phyloP scores from a whole-genome alignment of 1,139 yeast genomes.

The Yamadazyma pseudoaaseri region DNA sequence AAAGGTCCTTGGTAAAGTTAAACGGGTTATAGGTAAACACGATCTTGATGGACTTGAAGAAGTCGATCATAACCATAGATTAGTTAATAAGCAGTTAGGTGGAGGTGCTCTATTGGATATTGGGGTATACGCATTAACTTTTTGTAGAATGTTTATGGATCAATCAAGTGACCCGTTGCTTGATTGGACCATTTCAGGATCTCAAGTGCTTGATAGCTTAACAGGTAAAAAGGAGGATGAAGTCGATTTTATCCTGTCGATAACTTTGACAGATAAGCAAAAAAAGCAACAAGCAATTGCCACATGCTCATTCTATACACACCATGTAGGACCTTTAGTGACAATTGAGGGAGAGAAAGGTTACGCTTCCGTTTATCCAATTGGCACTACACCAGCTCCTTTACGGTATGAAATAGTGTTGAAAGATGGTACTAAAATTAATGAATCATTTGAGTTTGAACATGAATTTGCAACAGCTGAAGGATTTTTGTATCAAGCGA shows the following conservation, averaged over 20 bases:
- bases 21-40: slow-evolving; percentile 17
- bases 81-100: slow-evolving; percentile 48
- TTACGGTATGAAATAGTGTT: slow-evolving; percentile 20
- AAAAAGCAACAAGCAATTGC: slow-evolving; percentile 22
- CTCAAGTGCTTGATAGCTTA: slow-evolving; percentile 17
- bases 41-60: slow-evolving; percentile 24
- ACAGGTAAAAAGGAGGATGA: slow-evolving; percentile 12
- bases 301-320: slow-evolving; percentile 19
- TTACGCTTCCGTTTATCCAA: slow-evolving; percentile 3
- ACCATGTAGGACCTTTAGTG: slow-evolving; percentile 17
- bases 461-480: slow-evolving; percentile 13
- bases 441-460: slow-evolving; percentile 25
- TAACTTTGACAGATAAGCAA: slow-evolving; percentile 18
- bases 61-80: slow-evolving; percentile 22
- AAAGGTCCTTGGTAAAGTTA: slow-evolving; percentile 41
- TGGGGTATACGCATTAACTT: slow-evolving; percentile 57
- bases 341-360: slow-evolving; percentile 25
- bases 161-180: slow-evolving; percentile 11
- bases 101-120: slow-evolving; percentile 63
- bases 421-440: slow-evolving; percentile 19
- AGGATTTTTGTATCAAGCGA: slow-evolving; percentile 52
- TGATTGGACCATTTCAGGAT: slow-evolving; percentile 19
- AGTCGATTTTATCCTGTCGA: slow-evolving; percentile 23
- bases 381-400: slow-evolving; percentile 15
- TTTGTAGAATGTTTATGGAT: slow-evolving; percentile 36